These are phyloP conservation scores for Thymus mandschuricus DNA, from an alignment of 257 asterid genomes.

Conservation along the genomic window DNA sequence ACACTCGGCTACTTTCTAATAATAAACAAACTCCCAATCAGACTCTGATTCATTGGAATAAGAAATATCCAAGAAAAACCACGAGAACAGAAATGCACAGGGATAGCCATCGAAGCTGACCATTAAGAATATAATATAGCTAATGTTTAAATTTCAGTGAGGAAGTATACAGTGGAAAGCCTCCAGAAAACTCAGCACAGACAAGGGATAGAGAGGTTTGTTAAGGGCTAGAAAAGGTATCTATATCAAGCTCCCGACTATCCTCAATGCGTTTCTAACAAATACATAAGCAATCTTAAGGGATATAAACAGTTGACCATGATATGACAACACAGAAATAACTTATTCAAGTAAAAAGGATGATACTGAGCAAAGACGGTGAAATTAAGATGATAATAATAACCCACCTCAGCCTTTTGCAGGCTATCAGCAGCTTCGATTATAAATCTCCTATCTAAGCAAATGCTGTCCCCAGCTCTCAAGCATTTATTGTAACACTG, in stretches of 20 bases:
- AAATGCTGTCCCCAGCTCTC: conserved; percentile 52
- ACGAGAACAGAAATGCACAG: background rate
- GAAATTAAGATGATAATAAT: conserved; percentile 16
- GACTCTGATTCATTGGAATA: conserved; percentile 14
- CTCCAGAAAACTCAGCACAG: background rate
- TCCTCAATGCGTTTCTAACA: conserved; percentile 7
- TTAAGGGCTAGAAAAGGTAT: conserved; percentile 19
- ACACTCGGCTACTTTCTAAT: conserved; percentile 70
- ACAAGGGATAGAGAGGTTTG: background rate
- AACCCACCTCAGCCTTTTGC: conserved; percentile 78
- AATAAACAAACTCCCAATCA: conserved; percentile 33
- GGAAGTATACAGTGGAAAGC: background rate
- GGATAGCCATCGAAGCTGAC: conserved; percentile 13
- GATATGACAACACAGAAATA: background rate
- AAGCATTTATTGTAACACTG: conserved; percentile 61
- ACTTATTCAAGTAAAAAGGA: background rate
- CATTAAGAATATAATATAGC: background rate
- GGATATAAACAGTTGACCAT: background rate
- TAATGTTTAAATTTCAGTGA: conserved; percentile 3
- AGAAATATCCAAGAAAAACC: background rate
- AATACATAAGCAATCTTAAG: background rate
- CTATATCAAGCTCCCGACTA: conserved; percentile 6
- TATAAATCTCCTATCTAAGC: conserved; percentile 81
- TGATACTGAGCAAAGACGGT: background rate
- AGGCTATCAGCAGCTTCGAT: conserved; percentile 90